Evolutionary conservation across 129 eudicot genomes (phyloP), one percentile per base, ranked within the genome.

Genomic region (Glebionis coronaria): DNA sequence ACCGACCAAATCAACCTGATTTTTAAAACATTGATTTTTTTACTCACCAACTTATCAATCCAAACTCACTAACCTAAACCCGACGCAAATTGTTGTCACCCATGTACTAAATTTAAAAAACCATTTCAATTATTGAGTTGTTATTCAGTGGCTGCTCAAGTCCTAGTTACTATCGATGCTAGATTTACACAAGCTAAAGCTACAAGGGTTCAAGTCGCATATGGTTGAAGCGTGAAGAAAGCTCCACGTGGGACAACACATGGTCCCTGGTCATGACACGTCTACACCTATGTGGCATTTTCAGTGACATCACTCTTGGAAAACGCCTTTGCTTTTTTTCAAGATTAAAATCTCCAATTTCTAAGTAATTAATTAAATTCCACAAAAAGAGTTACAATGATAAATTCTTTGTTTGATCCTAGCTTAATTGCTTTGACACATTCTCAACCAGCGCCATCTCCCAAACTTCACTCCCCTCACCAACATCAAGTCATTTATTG

Each of bases 211-310:
- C 40, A 35, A 35, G 28, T 49, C 28, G 8, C 47, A 49, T 40
- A 53, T 52, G 14, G 18, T 38, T 6, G 64, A 75, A 59, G 64
- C 56, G 56, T 75, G 79, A 69, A 75, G 74, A 25, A 12, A 61
- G 75, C 75, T 61, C 75, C 75, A 76, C 70, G 72, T 61, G 79
- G 79, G 68, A 75, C 53, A 59, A 68, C 62, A 23, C 69, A 60
- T 68, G 65, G 75, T 69, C 62, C 79, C 61, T 61, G 23, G 12
- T 68, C 57, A 60, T 76, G 75, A 61, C 80, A 76, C 75, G 80
- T 76, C 40, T n/a, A 61, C 64, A 27, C 70, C 80, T 45, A 76
- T 74, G 58, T 76, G 80, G 80, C 60, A 76, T 52, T 28, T 50
- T 19, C 4, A 28, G 42, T 68, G 65, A 61, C 70, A 28, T 76